A percentile compares a stretch with the other conserved stretches of the same genome.
These are phyloP conservation scores for Penicillium waksmanii DNA, from an alignment of 495 filamentous ascomycete species.

Conservation along the genomic window DNA sequence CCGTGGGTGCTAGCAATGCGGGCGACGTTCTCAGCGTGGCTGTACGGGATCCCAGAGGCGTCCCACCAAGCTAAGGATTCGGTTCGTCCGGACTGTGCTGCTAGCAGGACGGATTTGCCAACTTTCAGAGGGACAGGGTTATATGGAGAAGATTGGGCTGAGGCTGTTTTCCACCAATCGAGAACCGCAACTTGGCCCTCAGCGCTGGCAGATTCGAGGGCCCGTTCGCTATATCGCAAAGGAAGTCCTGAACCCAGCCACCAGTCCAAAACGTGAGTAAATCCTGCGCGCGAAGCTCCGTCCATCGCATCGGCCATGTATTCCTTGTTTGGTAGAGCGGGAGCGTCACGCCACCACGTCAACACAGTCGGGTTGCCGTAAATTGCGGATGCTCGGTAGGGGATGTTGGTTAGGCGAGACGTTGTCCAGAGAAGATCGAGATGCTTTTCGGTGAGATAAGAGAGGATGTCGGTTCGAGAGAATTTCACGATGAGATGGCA, in stretches of 20 bases:
- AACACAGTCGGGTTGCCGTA: conserved; percentile 85
- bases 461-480: conserved; percentile 74
- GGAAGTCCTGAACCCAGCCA: conserved; percentile 81
- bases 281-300: conserved; percentile 80
- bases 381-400: conserved; percentile 81
- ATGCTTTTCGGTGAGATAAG: conserved; percentile 76
- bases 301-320: conserved; percentile 81
- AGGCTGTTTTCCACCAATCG: conserved; percentile 85
- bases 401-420: conserved; percentile 79
- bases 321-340: conserved; percentile 78
- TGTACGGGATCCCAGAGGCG: conserved; percentile 70
- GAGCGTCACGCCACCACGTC: conserved; percentile 83
- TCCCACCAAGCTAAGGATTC: conserved; percentile 83
- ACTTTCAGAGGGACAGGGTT: conserved; percentile 66
- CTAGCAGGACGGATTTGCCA: conserved; percentile 77
- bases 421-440: conserved; percentile 80
- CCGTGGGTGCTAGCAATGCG: conserved; percentile 83
- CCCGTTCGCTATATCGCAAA: conserved; percentile 80
- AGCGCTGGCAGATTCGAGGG: conserved; percentile 81
- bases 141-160: conserved; percentile 28
- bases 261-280: conserved; percentile 86
- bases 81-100: conserved; percentile 75
- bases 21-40: conserved; percentile 74
- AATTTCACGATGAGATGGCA: conserved; percentile 93
- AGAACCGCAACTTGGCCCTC: conserved; percentile 83